Evolutionary conservation across 108 stramenopile species (phyloP), one percentile per base, ranked within the genome.

Genomic region (Mayamaea pseudoterrestris): DNA sequence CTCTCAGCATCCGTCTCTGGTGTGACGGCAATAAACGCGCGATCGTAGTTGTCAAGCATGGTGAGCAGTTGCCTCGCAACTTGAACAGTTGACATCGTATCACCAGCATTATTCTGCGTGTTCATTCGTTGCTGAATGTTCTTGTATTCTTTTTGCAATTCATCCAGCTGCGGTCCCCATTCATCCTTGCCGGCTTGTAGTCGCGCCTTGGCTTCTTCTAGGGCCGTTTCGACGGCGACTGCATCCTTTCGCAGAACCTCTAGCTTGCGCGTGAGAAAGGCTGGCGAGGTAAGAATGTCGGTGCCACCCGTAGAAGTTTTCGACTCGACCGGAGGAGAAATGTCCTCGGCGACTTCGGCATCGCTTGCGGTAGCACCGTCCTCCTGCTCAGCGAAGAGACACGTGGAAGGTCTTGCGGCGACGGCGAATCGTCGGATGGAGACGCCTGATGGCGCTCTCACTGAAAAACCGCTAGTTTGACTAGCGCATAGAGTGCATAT

Each of bases 261-360:
- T 3, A 86, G 41, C 55, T 91, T 91, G 22, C 79, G 61, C 35
- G 71, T 67, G 39, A 91, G 53, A 56, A 91, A 91, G 9, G 84
- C 84, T 7, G 90, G 84, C 3, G 81, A 81, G 46, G 58, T 86
- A 12, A 86, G 60, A 72, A 91, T 91, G 41, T 91, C 89, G 22
- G 47, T 27, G 40, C 30, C 41, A 23, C n/a, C n/a, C n/a, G n/a
- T n/a, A n/a, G n/a, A n/a, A n/a, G n/a, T n/a, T n/a, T n/a, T n/a
- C n/a, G n/a, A n/a, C n/a, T n/a, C n/a, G n/a, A n/a, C n/a, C n/a
- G n/a, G n/a, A 25, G 37, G 23, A 48, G 21, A 26, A 35, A 40
- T 24, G 58, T 14, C 13, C 27, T 43, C n/a, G 16, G 9, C 21
- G 16, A 5, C 24, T 22, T 45, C 42, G 39, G n/a, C 44, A 5